These are phyloP conservation scores for Dentipellis fragilis DNA, from an alignment of 768 basidiomycete genomes.

Conservation along the genomic window DNA sequence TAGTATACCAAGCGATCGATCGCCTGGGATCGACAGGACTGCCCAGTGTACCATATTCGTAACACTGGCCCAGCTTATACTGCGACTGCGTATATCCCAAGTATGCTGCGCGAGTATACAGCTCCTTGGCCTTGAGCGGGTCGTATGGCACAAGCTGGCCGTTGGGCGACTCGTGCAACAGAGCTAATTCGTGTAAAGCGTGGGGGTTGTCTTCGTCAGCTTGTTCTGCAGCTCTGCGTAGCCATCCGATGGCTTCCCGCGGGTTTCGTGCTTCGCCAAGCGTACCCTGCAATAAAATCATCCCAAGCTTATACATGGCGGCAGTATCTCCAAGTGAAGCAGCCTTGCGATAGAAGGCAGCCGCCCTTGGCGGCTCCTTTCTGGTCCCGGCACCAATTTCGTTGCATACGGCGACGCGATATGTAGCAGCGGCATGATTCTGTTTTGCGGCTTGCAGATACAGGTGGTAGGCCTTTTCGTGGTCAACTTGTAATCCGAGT, in stretches of 20 bases:
- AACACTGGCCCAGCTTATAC: constrained; percentile 91
- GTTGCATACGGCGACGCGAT: constrained; percentile 97
- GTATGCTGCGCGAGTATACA: constrained; percentile 86
- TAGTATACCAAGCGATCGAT: constrained; percentile 98
- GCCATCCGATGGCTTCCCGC: constrained; percentile 90
- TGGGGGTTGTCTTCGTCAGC: constrained; percentile 98
- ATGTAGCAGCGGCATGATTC: constrained; percentile 90
- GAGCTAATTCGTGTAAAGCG: constrained; percentile 90
- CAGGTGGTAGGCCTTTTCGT: constrained; percentile 94
- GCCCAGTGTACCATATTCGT: constrained; percentile 81
- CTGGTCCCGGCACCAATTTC: constrained; percentile 96
- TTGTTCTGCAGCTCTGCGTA: constrained; percentile 90
- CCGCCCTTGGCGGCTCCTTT: constrained; percentile 78
- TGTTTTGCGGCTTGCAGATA: constrained; percentile 97
- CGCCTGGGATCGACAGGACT: constrained; percentile 90
- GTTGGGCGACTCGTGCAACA: constrained; percentile 67
- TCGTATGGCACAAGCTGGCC: constrained; percentile 68
- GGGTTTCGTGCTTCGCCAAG: constrained; percentile 78
- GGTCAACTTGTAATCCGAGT: constrained; percentile 92
- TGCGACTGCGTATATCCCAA: constrained; percentile 91
- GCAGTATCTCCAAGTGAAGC: constrained; percentile 94
- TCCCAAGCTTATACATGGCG: constrained; percentile 99
- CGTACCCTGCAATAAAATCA: constrained; percentile 82
- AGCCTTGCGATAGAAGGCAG: constrained; percentile 94
- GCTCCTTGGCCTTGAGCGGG: constrained; percentile 69